Conservation (phyloP, 305 asterid genomes). For the Solanum hybrid region DNA sequence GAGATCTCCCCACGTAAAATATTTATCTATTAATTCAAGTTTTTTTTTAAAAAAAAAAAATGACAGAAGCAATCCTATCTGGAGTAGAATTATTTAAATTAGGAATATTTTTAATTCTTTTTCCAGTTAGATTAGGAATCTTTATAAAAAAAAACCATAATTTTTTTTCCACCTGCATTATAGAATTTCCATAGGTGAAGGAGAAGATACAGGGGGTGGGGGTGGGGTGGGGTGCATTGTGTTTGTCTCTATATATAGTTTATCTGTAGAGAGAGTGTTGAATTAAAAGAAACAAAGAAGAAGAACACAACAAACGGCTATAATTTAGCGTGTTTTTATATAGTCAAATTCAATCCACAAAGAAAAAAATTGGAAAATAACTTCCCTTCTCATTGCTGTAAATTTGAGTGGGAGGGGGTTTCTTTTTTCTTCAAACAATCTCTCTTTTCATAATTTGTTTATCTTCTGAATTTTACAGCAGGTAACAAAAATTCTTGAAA, state of each 20-base stretch:
- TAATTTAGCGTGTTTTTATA: not conserved
- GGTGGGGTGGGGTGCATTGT: not conserved
- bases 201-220: not conserved
- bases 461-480: not conserved
- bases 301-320: slow-evolving; percentile 6
- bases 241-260: not conserved
- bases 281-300: not conserved
- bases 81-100: not conserved
- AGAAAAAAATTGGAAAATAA: not conserved
- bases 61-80: not conserved
- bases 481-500: not conserved
- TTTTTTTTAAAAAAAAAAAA: not conserved
- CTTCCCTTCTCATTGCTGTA: not conserved
- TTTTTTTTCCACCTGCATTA: not conserved
- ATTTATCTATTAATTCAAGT: not conserved
- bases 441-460: not conserved
- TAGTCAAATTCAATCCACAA: not conserved
- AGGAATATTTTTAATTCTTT: not conserved
- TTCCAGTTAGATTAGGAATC: not conserved
- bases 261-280: not conserved
- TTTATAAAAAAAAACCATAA: not conserved
- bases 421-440: not conserved
- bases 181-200: not conserved
- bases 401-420: not conserved
- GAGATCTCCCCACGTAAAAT: not conserved